Evolutionary conservation across 176 grass and related monocot species (phyloP), one percentile per base, ranked within the genome.

Genomic region (Avena sativa): DNA sequence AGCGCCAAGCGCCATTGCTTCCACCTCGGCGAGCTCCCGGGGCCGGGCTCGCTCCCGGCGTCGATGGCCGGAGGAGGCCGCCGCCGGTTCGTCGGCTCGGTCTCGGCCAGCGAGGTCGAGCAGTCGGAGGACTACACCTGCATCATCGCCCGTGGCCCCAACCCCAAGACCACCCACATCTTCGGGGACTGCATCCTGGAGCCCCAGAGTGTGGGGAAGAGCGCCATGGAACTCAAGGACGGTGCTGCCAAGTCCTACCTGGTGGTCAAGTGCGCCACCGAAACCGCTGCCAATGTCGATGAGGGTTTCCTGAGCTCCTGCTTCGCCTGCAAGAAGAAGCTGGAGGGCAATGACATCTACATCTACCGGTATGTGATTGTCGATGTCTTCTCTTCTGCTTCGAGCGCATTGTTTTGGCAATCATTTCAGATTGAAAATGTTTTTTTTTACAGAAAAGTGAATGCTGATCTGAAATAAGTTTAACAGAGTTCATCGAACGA

Each of bases 51-150:
- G 0, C 85, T 97, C 46, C 94, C 92, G n/a, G 62, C 89, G 50
- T 94, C 92, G 1, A 65, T 85, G 16, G 20, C 85, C 74, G 58
- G 2, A 16, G 79, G 78, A 5, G 61, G 4, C 63, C 64, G 64
- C 5, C 63, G 26, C 63, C 63, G 63, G 13, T 66, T 66, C 52
- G 52, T 55, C 52, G 52, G 52, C 52, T 55, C 52, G 12, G 86
- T 98, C 16, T 95, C 96, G 2, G 93, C 92, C 14, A 98, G 88
- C 52, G 97, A 93, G 83, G 96, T 99, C 20, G 97, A 97, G 86
- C 94, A 94, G 80, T 99, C 97, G 82, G 97, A 99, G 87, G 97
- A 99, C 81, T 99, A 99, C 79, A 99, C 97, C 6, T 86, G 97
- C 91, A 93, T 99, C 76, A 99, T 92, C 34, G 90, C 97, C 16